Percentiles rank a stretch among this genome's conserved stretches.
Conservation (phyloP, 2,329 filamentous ascomycete genomes). For the Paracoccidioides lutzii region DNA sequence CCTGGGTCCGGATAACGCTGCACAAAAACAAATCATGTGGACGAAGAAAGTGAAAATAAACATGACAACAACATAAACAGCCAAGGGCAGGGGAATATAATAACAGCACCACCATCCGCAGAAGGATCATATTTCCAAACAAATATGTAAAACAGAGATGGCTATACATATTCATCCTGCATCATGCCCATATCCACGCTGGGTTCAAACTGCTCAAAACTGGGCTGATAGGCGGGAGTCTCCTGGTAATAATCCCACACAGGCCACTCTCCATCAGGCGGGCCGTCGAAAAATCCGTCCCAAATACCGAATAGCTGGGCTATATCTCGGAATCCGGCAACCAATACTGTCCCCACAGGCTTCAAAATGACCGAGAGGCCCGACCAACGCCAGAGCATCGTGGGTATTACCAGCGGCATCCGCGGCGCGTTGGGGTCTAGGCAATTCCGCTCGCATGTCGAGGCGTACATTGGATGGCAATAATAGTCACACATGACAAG, state of each 20-base stretch:
- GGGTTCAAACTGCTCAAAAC: background rate
- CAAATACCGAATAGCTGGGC: constrained; percentile 28
- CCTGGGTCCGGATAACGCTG: background rate
- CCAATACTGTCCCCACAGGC: constrained; percentile 18
- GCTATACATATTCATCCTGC: constrained; percentile 9
- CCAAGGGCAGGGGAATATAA: background rate
- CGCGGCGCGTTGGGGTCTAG: constrained; percentile 39
- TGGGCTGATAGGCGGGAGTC: background rate
- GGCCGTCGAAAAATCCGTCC: constrained; percentile 30
- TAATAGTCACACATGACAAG: constrained; percentile 38
- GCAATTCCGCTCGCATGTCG: constrained; percentile 38
- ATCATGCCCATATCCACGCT: constrained; percentile 7
- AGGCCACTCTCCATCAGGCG: background rate
- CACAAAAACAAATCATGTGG: background rate
- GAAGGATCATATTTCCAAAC: background rate
- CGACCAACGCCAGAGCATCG: constrained; percentile 39
- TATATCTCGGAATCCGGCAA: constrained; percentile 21
- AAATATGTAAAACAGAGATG: background rate
- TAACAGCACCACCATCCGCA: background rate
- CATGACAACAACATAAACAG: background rate
- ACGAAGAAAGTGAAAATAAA: background rate
- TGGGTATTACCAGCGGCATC: constrained; percentile 44
- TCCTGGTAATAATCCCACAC: background rate
- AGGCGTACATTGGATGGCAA: constrained; percentile 38
- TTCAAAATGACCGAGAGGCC: constrained; percentile 18